Evolutionary conservation across 139 green algal species (phyloP).

Genomic region (Chlamydomonas incerta): DNA sequence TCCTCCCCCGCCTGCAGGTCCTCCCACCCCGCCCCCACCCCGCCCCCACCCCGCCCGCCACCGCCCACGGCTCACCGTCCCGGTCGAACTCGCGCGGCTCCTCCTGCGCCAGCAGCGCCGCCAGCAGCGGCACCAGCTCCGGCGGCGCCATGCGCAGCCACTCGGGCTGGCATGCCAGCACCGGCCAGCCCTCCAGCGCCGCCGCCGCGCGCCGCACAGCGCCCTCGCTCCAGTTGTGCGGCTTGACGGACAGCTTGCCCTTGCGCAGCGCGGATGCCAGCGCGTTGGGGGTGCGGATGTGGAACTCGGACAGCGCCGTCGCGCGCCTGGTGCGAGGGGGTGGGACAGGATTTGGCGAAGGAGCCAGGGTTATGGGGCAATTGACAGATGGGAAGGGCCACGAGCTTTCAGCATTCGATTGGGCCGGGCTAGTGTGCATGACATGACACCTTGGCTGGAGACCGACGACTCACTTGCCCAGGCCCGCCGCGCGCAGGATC

Average conservation of each 20-base stretch:
- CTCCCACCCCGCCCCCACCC: no score
- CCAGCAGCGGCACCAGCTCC: constrained; percentile 30
- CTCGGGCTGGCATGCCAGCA: constrained; percentile 32
- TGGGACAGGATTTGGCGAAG: background rate
- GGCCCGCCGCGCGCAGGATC: constrained; percentile 12
- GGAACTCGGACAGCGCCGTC: background rate
- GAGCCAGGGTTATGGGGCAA: no score
- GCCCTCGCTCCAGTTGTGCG: constrained; percentile 15
- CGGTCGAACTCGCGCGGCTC: constrained; percentile 31
- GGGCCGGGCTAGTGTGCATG: no score
- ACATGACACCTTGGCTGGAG: no score
- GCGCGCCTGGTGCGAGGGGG: background rate
- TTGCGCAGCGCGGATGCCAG: constrained; percentile 13
- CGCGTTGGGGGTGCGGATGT: background rate
- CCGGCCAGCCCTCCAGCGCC: constrained; percentile 21
- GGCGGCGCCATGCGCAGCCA: constrained; percentile 25
- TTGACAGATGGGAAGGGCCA: no score
- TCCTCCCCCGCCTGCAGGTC: no score
- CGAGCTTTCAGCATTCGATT: no score
- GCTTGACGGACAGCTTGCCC: constrained; percentile 16
- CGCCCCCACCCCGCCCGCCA: no score
- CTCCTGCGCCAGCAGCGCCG: constrained; percentile 10
- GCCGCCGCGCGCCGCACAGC: background rate
- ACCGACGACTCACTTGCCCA: constrained; percentile 4
- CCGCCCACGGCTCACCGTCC: constrained; percentile 5